These are phyloP conservation scores for Theobroma grandiflorum DNA, from an alignment of 441 rosid species.

Conservation along the genomic window DNA sequence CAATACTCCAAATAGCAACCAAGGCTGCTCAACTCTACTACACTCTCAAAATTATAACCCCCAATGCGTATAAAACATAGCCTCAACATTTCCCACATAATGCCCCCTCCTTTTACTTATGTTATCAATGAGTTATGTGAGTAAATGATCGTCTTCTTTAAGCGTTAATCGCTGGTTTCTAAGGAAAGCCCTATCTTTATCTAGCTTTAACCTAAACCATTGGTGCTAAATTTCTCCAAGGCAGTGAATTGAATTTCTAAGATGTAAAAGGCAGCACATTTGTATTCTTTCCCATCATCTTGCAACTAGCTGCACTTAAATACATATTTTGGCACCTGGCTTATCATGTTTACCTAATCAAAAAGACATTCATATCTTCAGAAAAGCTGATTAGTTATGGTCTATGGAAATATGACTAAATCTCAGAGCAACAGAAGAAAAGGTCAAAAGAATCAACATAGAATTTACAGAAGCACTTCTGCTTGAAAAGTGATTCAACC, in stretches of 20 bases:
- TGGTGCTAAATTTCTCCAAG: not conserved
- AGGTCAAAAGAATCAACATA: not conserved
- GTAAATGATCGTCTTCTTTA: not conserved
- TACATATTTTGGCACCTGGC: not conserved
- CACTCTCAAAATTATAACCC: not conserved
- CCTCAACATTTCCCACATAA: not conserved
- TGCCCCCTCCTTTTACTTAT: not conserved
- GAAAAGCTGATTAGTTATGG: not conserved
- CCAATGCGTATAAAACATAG: not conserved
- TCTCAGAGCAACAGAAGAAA: not conserved
- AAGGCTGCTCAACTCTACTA: not conserved
- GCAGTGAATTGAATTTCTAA: not conserved
- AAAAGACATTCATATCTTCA: not conserved
- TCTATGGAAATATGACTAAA: not conserved
- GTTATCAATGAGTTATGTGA: not conserved
- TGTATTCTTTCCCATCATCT: not conserved
- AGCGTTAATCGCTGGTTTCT: not conserved
- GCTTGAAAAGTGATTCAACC: conserved; percentile 6
- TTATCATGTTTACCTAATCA: not conserved
- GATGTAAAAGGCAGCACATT: not conserved
- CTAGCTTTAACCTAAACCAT: not conserved
- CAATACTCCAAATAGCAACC: not conserved
- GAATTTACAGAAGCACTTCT: too few relatives aligned
- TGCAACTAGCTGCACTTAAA: not conserved
- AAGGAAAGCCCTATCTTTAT: not conserved